Evolutionary conservation across 305 asterid species (phyloP).

Genomic region (Ruellia speciosa): DNA sequence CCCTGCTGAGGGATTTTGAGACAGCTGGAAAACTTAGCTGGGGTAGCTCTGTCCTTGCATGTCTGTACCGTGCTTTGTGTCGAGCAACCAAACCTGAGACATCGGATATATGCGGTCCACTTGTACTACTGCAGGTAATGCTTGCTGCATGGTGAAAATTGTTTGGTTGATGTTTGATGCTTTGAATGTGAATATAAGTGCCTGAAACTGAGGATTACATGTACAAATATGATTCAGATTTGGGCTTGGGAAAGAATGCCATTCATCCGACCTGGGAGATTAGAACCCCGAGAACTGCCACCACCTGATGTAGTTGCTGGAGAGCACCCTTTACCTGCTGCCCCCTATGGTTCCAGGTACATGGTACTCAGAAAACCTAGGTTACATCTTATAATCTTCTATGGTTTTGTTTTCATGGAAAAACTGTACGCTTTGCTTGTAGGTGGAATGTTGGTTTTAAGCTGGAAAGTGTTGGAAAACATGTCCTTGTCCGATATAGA

Average conservation of each 20-base stretch:
- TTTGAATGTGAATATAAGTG: background rate
- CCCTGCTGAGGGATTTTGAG: conserved; percentile 57
- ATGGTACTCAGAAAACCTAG: conserved; percentile 11
- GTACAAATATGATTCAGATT: conserved; percentile 29
- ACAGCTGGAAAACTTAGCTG: conserved; percentile 58
- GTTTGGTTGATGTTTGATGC: background rate
- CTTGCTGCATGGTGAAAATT: background rate
- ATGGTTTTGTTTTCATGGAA: conserved; percentile 2
- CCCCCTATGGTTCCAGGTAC: conserved; percentile 44
- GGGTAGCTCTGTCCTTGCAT: conserved; percentile 64
- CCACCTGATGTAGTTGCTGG: conserved; percentile 33
- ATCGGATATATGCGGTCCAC: conserved; percentile 68
- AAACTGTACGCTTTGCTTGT: conserved; percentile 12
- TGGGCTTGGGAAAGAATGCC: conserved; percentile 74
- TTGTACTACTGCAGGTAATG: conserved; percentile 30
- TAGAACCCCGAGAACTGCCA: conserved; percentile 39
- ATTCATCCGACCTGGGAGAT: conserved; percentile 50
- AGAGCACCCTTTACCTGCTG: conserved; percentile 35
- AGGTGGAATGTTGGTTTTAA: conserved; percentile 66
- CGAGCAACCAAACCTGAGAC: conserved; percentile 59
- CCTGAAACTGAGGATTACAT: background rate
- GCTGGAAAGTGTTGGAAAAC: conserved; percentile 55
- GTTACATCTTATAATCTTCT: conserved; percentile 4
- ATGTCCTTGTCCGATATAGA: conserved; percentile 47
- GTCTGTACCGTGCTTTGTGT: conserved; percentile 59